A percentile compares a stretch with the other conserved stretches of the same genome.
These are phyloP conservation scores for Botrytis sinoallii DNA, from an alignment of 2,329 filamentous ascomycete genomes.

Conservation along the genomic window DNA sequence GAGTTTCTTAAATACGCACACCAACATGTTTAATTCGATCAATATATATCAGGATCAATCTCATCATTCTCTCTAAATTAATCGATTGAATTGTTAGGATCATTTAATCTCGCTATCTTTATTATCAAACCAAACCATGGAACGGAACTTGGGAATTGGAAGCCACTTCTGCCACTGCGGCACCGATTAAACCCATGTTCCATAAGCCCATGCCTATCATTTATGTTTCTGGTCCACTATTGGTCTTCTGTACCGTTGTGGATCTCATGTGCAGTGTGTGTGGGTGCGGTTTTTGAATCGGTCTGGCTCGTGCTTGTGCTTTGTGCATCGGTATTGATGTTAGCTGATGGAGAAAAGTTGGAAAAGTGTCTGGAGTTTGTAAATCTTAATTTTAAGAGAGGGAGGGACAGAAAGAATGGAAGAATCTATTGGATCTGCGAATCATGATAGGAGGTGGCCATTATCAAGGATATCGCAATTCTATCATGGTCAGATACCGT, in stretches of 20 bases:
- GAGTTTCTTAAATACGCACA: neutral
- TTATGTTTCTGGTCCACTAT: neutral
- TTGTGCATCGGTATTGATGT: neutral
- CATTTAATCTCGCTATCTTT: slow-evolving; percentile 11
- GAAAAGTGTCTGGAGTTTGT: neutral
- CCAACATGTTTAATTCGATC: slow-evolving; percentile 9
- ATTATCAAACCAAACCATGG: neutral
- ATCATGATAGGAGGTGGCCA: neutral
- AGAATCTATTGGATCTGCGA: neutral
- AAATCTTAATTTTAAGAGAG: neutral
- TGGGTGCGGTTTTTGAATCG: neutral
- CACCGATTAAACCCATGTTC: neutral
- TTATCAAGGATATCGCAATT: neutral
- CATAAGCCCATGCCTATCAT: slow-evolving; percentile 1
- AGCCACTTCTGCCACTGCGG: neutral
- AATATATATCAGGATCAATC: slow-evolving; percentile 15
- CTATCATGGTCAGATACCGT: neutral
- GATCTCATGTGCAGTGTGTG: neutral
- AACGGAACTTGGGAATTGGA: neutral
- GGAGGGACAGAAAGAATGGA: neutral
- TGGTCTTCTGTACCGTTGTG: neutral
- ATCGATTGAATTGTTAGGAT: neutral
- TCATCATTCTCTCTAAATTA: neutral
- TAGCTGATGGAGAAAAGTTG: neutral
- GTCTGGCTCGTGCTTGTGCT: slow-evolving; percentile 5